phyloP scores from a whole-genome alignment of 192 early-diverging fungal species.

The Backusella australiensis region DNA sequence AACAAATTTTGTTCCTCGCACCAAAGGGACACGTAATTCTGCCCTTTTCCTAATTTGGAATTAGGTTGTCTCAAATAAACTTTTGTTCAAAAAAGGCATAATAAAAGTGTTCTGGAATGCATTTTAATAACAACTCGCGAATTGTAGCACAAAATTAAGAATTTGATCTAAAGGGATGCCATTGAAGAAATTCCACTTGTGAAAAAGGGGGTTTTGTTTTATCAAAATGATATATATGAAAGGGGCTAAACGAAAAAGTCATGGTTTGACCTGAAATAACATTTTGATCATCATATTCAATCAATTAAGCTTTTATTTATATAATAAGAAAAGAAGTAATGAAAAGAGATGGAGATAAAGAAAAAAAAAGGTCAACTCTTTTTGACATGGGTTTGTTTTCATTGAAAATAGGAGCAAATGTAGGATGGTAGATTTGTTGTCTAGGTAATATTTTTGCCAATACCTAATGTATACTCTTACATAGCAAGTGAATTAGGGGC shows the following conservation, averaged over 20 bases:
- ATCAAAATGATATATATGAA: not conserved
- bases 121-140: not conserved
- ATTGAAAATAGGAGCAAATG: constrained; percentile 80
- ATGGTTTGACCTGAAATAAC: constrained; percentile 76
- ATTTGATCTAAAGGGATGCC: not conserved
- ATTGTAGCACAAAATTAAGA: constrained; percentile 6
- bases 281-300: constrained; percentile 73
- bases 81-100: not conserved
- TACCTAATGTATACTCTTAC: not conserved
- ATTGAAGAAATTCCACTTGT: not conserved
- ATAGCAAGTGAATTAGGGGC: not conserved
- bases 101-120: not conserved
- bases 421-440: constrained; percentile 69
- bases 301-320: constrained; percentile 23
- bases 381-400: constrained; percentile 71
- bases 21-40: not conserved
- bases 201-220: not conserved
- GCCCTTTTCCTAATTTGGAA: not conserved
- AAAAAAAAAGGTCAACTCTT: not conserved
- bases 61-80: not conserved
- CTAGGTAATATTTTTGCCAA: constrained; percentile 71
- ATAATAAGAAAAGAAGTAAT: not conserved
- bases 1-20: not conserved
- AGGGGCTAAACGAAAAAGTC: constrained; percentile 10
- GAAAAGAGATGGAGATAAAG: not conserved